These are phyloP conservation scores for Rhizomucor pusillus DNA, from an alignment of 371 early-diverging fungal genomes.

Conservation along the genomic window DNA sequence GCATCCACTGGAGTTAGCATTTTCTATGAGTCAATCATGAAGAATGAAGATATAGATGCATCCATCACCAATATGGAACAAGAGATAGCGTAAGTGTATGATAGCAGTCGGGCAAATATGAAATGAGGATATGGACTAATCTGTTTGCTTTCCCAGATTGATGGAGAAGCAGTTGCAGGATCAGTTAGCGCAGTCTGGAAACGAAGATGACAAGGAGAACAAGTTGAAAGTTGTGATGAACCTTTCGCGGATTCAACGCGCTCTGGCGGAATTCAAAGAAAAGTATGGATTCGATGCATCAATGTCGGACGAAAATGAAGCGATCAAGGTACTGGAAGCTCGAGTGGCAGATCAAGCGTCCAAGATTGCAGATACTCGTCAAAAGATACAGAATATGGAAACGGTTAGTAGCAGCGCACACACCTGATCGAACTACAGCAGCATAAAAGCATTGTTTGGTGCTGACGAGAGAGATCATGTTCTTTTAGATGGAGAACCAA, in stretches of 20 bases:
- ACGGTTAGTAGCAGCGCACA: slow-evolving; percentile 11
- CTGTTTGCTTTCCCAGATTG: no score
- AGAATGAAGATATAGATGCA: not conserved
- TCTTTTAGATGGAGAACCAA: slow-evolving; percentile 46
- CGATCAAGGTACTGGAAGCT: slow-evolving; percentile 4
- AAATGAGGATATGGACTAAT: no score
- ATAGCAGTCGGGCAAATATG: no score
- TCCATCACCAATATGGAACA: not conserved
- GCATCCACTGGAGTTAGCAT: slow-evolving; percentile 12
- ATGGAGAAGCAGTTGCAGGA: no score
- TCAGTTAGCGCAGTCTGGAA: no score
- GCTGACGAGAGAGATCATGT: not conserved
- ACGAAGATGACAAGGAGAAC: slow-evolving; percentile 1
- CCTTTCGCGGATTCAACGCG: no score
- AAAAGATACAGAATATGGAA: slow-evolving; percentile 7
- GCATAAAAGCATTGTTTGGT: not conserved
- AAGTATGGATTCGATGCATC: slow-evolving; percentile 19
- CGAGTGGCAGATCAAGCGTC: not conserved
- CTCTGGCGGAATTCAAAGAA: slow-evolving; percentile 6
- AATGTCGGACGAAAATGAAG: slow-evolving; percentile 6
- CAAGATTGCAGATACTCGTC: slow-evolving; percentile 5
- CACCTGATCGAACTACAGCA: no score
- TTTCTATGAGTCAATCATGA: slow-evolving; percentile 11
- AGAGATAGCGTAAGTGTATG: slow-evolving; percentile 11
- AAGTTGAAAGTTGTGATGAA: slow-evolving; percentile 2